A percentile compares a stretch with the other conserved stretches of the same genome.
Evolutionary conservation across 129 eudicot species (phyloP).

Genomic region (Mikania micrantha): DNA sequence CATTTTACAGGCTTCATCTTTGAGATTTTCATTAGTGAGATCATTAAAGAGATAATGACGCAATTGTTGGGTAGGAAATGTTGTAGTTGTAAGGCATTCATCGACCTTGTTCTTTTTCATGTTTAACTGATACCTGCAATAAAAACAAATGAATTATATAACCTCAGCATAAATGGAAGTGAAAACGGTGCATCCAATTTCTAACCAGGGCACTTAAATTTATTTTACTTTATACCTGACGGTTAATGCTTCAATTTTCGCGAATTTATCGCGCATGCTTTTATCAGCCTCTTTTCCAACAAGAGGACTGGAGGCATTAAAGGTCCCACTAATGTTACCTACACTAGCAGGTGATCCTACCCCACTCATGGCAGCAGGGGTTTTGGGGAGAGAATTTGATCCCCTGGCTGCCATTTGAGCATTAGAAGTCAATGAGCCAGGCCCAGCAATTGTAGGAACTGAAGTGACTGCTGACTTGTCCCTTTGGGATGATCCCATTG

Average conservation of each 20-base stretch:
- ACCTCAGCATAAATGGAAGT: background rate
- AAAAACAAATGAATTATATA: slow-evolving; percentile 9
- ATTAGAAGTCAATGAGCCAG: slow-evolving; percentile 58
- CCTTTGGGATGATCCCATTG: slow-evolving; percentile 52
- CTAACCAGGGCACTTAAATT: background rate
- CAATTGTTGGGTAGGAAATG: slow-evolving; percentile 42
- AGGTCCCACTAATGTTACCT: slow-evolving; percentile 53
- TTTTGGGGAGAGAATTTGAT: slow-evolving; percentile 69
- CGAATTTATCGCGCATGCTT: slow-evolving; percentile 54
- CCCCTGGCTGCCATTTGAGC: slow-evolving; percentile 68
- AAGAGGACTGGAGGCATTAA: slow-evolving; percentile 75
- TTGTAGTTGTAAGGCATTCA: slow-evolving; percentile 31
- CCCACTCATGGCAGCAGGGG: slow-evolving; percentile 66
- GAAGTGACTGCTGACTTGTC: slow-evolving; percentile 74
- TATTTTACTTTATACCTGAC: slow-evolving; percentile 38
- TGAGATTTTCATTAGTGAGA: slow-evolving; percentile 45
- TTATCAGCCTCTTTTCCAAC: slow-evolving; percentile 66
- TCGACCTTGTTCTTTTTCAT: slow-evolving; percentile 66
- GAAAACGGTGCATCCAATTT: background rate
- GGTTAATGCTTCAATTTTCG: slow-evolving; percentile 65
- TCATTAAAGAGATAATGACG: slow-evolving; percentile 41
- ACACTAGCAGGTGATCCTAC: slow-evolving; percentile 95
- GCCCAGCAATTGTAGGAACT: slow-evolving; percentile 49
- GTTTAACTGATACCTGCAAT: slow-evolving; percentile 68
- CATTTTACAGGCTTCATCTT: slow-evolving; percentile 73